Percentiles rank a stretch among this genome's conserved stretches.
phyloP scores from a whole-genome alignment of 139 green algal genomes.

The Chlorella vulgaris region DNA sequence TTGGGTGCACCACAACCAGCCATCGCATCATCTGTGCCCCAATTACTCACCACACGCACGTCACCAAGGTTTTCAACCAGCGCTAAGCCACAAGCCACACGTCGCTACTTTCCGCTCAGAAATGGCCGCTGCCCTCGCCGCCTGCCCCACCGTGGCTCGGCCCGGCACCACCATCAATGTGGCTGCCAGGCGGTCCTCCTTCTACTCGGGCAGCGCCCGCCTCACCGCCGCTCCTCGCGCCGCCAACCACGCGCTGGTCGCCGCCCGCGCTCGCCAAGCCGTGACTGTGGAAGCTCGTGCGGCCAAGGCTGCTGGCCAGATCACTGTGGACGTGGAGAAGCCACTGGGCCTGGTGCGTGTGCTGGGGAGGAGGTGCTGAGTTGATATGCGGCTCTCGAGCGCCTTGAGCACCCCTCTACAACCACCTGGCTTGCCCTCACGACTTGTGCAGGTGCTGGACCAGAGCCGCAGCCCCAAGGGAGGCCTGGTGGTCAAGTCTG shows the following conservation, averaged over 20 bases:
- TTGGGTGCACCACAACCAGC: background rate
- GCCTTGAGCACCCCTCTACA: too few relatives aligned
- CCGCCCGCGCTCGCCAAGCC: slow-evolving; percentile 17
- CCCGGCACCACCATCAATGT: background rate
- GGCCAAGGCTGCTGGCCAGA: slow-evolving; percentile 20
- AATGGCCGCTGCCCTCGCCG: background rate
- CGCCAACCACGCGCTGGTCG: background rate
- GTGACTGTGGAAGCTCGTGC: slow-evolving; percentile 16
- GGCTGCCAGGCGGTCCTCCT: background rate
- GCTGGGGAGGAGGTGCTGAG: background rate
- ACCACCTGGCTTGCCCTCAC: background rate
- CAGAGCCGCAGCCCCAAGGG: slow-evolving; percentile 66
- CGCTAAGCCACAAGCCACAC: too few relatives aligned
- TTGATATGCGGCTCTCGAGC: too few relatives aligned
- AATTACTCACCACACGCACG: too few relatives aligned
- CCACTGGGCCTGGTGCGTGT: slow-evolving; percentile 74
- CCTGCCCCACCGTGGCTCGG: background rate
- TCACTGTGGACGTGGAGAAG: slow-evolving; percentile 92
- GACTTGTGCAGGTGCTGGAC: slow-evolving; percentile 47
- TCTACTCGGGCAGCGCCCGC: background rate
- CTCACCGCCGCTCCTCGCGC: slow-evolving; percentile 6
- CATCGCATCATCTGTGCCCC: background rate
- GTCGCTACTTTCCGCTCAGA: too few relatives aligned
- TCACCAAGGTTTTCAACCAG: too few relatives aligned
- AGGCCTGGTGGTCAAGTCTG: slow-evolving; percentile 79